These are phyloP conservation scores for Rossbeevera mucosa DNA, from an alignment of 768 basidiomycete species.

Conservation along the genomic window DNA sequence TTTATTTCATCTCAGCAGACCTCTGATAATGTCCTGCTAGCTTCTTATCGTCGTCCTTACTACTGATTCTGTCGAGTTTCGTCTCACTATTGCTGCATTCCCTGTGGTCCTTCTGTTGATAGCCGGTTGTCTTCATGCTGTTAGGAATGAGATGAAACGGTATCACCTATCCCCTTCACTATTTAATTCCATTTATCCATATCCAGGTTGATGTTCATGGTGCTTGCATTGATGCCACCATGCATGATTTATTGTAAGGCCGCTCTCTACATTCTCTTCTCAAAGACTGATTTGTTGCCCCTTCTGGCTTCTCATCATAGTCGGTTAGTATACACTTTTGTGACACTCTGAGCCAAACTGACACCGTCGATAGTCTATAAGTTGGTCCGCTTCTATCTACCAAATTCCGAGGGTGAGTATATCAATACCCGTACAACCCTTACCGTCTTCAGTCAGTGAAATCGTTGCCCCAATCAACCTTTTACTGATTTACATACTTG, in stretches of 20 bases:
- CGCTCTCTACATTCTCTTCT: background rate
- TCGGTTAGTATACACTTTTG: constrained; percentile 20
- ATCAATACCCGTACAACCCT: constrained; percentile 72
- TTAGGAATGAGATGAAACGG: constrained; percentile 80
- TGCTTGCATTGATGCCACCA: constrained; percentile 73
- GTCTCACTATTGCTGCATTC: constrained; percentile 76
- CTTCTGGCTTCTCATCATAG: constrained; percentile 12
- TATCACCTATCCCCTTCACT: constrained; percentile 27
- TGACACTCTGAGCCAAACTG: background rate
- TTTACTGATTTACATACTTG: background rate
- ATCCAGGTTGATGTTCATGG: constrained; percentile 60
- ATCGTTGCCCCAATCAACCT: background rate
- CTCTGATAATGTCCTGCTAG: constrained; percentile 33
- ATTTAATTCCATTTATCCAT: constrained; percentile 3
- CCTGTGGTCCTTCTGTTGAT: constrained; percentile 71
- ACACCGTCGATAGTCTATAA: constrained; percentile 61
- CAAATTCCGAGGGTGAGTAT: constrained; percentile 51
- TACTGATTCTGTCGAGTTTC: constrained; percentile 67
- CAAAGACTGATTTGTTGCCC: constrained; percentile 2
- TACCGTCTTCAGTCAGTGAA: constrained; percentile 69
- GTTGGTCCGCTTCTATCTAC: constrained; percentile 76
- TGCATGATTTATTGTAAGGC: constrained; percentile 71
- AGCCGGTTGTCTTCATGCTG: constrained; percentile 60
- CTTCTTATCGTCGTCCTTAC: constrained; percentile 75
- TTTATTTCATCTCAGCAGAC: background rate